Conservation (phyloP, 2,329 filamentous ascomycete genomes). For the Hypoxylon sp. region DNA sequence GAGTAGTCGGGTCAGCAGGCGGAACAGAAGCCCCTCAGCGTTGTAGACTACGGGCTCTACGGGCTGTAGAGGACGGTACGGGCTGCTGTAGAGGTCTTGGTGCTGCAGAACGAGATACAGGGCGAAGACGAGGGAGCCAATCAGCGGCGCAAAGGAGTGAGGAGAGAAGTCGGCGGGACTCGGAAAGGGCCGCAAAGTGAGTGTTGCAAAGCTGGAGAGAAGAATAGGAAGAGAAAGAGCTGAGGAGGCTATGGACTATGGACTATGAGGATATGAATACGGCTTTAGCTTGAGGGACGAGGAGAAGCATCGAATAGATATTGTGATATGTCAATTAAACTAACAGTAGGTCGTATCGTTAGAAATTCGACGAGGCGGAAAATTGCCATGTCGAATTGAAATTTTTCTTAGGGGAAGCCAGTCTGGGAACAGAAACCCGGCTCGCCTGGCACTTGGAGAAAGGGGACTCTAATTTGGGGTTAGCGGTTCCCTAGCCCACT, state of each 20-base stretch:
- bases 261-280: slow-evolving; percentile 21
- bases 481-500: too few relatives aligned
- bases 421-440: neutral
- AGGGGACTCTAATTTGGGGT: neutral
- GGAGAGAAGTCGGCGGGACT: slow-evolving; percentile 20
- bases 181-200: slow-evolving; percentile 29
- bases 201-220: slow-evolving; percentile 1
- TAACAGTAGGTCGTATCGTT: slow-evolving; percentile 28
- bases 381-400: slow-evolving; percentile 3
- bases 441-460: slow-evolving; percentile 9
- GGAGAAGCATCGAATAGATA: slow-evolving; percentile 24
- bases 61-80: too few relatives aligned
- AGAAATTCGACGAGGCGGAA: slow-evolving; percentile 21
- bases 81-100: slow-evolving; percentile 19
- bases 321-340: slow-evolving; percentile 21
- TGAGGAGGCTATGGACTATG: slow-evolving; percentile 7
- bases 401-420: neutral
- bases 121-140: slow-evolving; percentile 26
- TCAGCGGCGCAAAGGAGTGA: slow-evolving; percentile 21
- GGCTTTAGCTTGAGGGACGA: slow-evolving; percentile 16
- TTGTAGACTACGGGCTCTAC: too few relatives aligned
- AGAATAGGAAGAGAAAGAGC: slow-evolving; percentile 1
- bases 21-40: neutral
- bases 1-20: neutral
- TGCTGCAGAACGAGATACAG: slow-evolving; percentile 25